Evolutionary conservation across 169 alveolate species (phyloP).

Genomic region (Babesia gibsoni): DNA sequence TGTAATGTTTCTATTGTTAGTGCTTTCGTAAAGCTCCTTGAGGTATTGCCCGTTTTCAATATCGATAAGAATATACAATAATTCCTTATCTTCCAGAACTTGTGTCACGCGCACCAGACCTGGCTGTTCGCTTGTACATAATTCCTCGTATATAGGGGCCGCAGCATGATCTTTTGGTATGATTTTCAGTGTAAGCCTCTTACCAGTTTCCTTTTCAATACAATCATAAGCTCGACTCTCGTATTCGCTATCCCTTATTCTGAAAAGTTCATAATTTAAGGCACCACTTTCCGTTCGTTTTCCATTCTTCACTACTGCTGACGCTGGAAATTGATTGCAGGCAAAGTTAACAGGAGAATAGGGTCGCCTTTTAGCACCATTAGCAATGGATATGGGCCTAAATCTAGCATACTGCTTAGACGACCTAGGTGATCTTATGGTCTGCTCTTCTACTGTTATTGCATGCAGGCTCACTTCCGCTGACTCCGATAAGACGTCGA

Average conservation of each 20-base stretch:
- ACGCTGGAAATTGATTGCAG: not conserved
- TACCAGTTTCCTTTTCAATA: conserved; percentile 52
- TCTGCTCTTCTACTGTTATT: too few relatives aligned
- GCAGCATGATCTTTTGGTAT: conserved; percentile 9
- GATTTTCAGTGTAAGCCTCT: conserved; percentile 36
- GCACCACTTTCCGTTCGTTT: not conserved
- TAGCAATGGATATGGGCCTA: conserved; percentile 25
- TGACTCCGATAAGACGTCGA: too few relatives aligned
- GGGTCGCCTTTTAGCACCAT: not conserved
- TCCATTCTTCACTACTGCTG: conserved; percentile 5
- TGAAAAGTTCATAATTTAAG: conserved; percentile 37
- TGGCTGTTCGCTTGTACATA: conserved; percentile 28
- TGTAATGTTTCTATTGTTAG: conserved; percentile 58
- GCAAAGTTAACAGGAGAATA: not conserved
- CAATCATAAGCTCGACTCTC: conserved; percentile 48
- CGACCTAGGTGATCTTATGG: not conserved
- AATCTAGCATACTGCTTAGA: conserved; percentile 50
- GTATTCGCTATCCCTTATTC: conserved; percentile 20
- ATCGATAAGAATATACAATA: conserved; percentile 50
- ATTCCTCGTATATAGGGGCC: conserved; percentile 26
- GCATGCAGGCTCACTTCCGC: too few relatives aligned
- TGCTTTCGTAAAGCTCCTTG: conserved; percentile 44
- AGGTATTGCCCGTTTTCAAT: conserved; percentile 6
- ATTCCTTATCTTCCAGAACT: conserved; percentile 21
- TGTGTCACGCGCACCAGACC: conserved; percentile 38